Percentiles rank a stretch among this genome's conserved stretches.
Evolutionary conservation across 345 rosid genomes (phyloP).

Genomic region (Melastoma malabathricum): DNA sequence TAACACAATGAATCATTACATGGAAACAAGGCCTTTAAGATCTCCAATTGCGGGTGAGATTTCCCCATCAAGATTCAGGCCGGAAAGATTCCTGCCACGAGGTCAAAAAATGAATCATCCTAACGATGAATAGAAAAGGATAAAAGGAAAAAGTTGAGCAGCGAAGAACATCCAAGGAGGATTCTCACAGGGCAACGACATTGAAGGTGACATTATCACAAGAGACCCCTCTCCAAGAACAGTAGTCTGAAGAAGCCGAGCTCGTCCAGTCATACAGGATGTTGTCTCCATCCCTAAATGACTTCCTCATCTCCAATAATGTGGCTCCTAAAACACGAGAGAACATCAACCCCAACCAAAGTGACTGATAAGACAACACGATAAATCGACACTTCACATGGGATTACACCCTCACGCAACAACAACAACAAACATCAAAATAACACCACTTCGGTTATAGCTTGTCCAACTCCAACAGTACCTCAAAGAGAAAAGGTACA

Average conservation of each 20-base stretch:
- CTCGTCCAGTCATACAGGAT: slow-evolving; percentile 83
- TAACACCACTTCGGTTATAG: too few relatives aligned
- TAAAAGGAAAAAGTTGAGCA: slow-evolving; percentile 1
- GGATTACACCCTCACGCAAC: too few relatives aligned
- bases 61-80: slow-evolving; percentile 87
- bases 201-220: slow-evolving; percentile 79
- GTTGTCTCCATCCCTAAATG: slow-evolving; percentile 82
- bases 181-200: slow-evolving; percentile 61
- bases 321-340: slow-evolving; percentile 38
- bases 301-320: slow-evolving; percentile 83
- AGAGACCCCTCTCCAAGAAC: slow-evolving; percentile 79
- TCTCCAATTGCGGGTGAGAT: slow-evolving; percentile 79
- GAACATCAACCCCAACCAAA: too few relatives aligned
- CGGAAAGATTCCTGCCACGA: slow-evolving; percentile 63
- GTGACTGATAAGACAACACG: too few relatives aligned
- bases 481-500: too few relatives aligned
- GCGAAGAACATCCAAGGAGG: slow-evolving; percentile 14
- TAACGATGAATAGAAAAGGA: slow-evolving; percentile 3
- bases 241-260: slow-evolving; percentile 65
- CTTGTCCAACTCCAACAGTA: too few relatives aligned
- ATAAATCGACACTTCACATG: too few relatives aligned
- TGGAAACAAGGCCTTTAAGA: slow-evolving; percentile 48
- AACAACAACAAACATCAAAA: too few relatives aligned
- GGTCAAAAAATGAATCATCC: neutral
- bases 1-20: slow-evolving; percentile 23